Conservation (phyloP, 2,329 filamentous ascomycete species). For the Diaporthe australafricana region DNA sequence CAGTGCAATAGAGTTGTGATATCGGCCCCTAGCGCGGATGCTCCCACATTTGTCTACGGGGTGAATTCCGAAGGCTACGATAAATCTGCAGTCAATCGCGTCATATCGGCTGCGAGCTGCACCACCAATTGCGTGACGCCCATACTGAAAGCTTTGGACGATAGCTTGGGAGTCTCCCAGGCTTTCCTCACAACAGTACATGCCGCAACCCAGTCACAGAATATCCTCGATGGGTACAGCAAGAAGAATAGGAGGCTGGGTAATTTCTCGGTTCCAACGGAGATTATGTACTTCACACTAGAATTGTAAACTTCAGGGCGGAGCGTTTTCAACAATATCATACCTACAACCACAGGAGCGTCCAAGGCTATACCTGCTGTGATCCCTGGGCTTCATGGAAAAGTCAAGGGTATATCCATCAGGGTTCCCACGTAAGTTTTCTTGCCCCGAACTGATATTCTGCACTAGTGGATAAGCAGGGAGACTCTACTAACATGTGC, state of each 20-base stretch:
- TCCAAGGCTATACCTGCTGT: neutral
- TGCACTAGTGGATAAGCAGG: neutral
- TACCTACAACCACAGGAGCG: neutral
- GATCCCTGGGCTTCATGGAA: neutral
- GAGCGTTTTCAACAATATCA: conserved; percentile 2
- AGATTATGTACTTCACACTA: neutral
- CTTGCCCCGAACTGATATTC: neutral
- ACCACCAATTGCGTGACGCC: neutral
- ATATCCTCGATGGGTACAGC: neutral
- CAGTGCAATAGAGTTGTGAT: neutral
- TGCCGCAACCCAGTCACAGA: neutral
- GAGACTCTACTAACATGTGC: neutral
- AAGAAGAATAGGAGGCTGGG: neutral
- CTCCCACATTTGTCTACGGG: conserved; percentile 3
- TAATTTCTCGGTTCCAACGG: neutral
- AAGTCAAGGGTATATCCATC: neutral
- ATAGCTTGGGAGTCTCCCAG: conserved; percentile 3
- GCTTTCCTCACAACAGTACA: conserved; percentile 1
- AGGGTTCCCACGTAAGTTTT: neutral
- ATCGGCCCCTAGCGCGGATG: neutral
- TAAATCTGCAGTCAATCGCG: neutral
- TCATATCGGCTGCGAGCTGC: neutral
- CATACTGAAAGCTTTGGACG: neutral
- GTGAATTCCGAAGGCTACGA: neutral
- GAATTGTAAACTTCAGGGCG: neutral